phyloP scores from a whole-genome alignment of 495 filamentous ascomycete species.

The Tuber magnatum region DNA sequence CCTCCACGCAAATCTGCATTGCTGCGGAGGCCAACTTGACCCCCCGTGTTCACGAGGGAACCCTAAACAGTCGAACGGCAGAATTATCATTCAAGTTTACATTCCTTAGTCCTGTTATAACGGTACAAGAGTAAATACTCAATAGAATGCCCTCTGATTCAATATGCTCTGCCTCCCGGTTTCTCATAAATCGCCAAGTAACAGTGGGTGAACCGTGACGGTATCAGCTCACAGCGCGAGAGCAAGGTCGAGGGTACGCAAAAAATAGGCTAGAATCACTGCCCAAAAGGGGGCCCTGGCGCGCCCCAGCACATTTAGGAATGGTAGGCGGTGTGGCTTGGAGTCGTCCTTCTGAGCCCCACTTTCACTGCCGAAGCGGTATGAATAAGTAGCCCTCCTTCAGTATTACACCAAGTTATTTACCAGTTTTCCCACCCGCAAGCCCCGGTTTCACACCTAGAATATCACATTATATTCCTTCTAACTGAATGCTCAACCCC shows the following conservation, averaged over 20 bases:
- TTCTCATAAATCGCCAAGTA: neutral
- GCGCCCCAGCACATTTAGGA: neutral
- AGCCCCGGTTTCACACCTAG: neutral
- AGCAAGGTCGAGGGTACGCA: neutral
- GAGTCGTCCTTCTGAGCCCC: neutral
- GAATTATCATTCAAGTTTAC: neutral
- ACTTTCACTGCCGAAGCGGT: neutral
- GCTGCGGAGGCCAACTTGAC: rapidly evolving
- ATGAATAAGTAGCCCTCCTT: neutral
- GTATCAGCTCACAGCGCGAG: neutral
- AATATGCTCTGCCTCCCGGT: neutral
- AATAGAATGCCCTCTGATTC: neutral
- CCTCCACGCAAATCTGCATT: neutral
- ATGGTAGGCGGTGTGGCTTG: neutral
- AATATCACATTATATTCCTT: neutral
- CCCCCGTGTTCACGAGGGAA: neutral
- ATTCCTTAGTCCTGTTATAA: neutral
- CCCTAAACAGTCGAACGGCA: neutral
- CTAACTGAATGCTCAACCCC: neutral
- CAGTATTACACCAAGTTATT: neutral
- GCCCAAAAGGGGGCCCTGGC: neutral
- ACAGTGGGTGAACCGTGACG: neutral
- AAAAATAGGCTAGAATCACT: neutral
- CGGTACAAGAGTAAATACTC: neutral
- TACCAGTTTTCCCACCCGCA: neutral